A percentile compares a stretch with the other conserved stretches of the same genome.
Evolutionary conservation across 2,329 filamentous ascomycete species (phyloP).

Genomic region (Reticulascus tulasneorum): DNA sequence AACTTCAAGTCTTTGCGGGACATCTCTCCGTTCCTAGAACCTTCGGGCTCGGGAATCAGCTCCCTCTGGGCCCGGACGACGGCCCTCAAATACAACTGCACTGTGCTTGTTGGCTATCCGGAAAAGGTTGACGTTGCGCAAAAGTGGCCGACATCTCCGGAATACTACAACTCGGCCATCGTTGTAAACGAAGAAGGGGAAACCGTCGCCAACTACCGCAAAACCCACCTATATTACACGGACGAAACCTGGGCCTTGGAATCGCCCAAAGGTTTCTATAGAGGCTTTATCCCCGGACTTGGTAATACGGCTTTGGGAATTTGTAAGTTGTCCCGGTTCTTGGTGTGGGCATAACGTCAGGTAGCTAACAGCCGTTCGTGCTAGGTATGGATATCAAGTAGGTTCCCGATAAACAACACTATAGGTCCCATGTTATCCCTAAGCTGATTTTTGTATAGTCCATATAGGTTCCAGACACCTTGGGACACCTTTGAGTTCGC

Average conservation of each 20-base stretch:
- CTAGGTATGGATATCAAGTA: slow-evolving; percentile 58
- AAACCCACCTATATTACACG: slow-evolving; percentile 51
- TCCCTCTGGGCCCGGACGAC: slow-evolving; percentile 67
- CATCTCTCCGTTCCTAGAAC: slow-evolving; percentile 67
- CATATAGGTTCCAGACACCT: slow-evolving; percentile 33
- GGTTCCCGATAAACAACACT: slow-evolving; percentile 13
- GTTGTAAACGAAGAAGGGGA: slow-evolving; percentile 56
- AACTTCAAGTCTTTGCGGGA: slow-evolving; percentile 69
- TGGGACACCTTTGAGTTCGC: slow-evolving; percentile 41
- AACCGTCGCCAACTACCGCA: slow-evolving; percentile 58
- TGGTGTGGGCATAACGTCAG: background rate
- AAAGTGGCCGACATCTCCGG: slow-evolving; percentile 46
- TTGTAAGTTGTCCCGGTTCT: slow-evolving; percentile 27
- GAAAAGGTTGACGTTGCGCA: slow-evolving; percentile 55
- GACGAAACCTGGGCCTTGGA: slow-evolving; percentile 57
- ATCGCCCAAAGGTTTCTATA: slow-evolving; percentile 42
- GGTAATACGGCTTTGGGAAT: slow-evolving; percentile 50
- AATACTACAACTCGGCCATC: slow-evolving; percentile 53
- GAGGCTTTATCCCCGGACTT: slow-evolving; percentile 34
- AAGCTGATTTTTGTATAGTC: slow-evolving; percentile 16
- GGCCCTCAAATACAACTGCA: slow-evolving; percentile 63
- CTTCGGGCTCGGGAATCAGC: slow-evolving; percentile 59
- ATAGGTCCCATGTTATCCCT: background rate
- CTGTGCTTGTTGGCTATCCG: slow-evolving; percentile 70
- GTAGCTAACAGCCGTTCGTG: background rate